Evolutionary conservation across 768 basidiomycete genomes (phyloP).

Genomic region (Naganishia vaughanmartiniae): DNA sequence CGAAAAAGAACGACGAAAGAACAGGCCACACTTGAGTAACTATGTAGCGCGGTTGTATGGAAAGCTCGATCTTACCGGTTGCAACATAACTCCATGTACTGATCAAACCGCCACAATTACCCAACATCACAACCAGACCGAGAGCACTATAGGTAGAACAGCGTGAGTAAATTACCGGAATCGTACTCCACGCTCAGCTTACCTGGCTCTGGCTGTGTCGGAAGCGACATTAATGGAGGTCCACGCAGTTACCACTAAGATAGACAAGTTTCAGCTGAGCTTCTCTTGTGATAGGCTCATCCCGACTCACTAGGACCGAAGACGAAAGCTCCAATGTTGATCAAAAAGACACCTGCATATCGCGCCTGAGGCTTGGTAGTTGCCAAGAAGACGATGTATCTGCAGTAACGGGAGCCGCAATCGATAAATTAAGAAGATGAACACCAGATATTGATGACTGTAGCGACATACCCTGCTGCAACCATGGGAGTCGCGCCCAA

Average conservation of each 20-base stretch:
- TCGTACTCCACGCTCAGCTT: background rate
- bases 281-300: background rate
- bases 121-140: constrained; percentile 35
- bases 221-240: constrained; percentile 34
- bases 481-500: constrained; percentile 28
- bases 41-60: too few relatives aligned
- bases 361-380: constrained; percentile 27
- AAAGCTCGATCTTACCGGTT: background rate
- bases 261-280: background rate
- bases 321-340: constrained; percentile 28
- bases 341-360: constrained; percentile 32
- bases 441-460: background rate
- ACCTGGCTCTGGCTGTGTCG: constrained; percentile 32
- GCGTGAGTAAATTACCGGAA: background rate
- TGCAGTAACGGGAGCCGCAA: background rate
- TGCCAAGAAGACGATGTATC: constrained; percentile 26
- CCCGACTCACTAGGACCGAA: constrained; percentile 14
- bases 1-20: background rate
- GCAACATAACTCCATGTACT: constrained; percentile 29
- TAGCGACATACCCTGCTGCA: constrained; percentile 32
- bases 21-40: background rate
- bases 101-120: constrained; percentile 33
- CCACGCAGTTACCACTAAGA: constrained; percentile 34
- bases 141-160: constrained; percentile 23
- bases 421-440: constrained; percentile 16